Conservation (phyloP, 2,329 filamentous ascomycete species). For the Fusarium abutilonis region DNA sequence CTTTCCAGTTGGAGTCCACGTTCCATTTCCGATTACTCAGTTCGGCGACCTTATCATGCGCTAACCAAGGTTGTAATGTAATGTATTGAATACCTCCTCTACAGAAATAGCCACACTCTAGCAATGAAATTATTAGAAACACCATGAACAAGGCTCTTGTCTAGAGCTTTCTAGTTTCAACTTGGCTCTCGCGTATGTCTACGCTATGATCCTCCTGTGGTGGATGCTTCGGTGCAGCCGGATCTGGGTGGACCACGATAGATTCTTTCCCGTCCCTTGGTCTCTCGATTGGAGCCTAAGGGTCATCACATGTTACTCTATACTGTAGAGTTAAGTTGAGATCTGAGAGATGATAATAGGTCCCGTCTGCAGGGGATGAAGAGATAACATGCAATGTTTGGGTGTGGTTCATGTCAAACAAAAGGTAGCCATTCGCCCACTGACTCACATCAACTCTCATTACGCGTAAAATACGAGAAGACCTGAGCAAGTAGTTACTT, state of each 20-base stretch:
- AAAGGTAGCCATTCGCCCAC: not conserved
- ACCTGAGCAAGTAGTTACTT: not conserved
- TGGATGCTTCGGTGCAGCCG: slow-evolving; percentile 31
- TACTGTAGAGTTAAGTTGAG: slow-evolving; percentile 4
- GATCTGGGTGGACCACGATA: slow-evolving; percentile 24
- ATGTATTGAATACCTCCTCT: not conserved
- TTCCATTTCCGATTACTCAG: not conserved
- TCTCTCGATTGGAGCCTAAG: slow-evolving; percentile 21
- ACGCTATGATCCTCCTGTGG: slow-evolving; percentile 24
- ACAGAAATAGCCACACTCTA: slow-evolving; percentile 13
- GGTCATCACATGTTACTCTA: slow-evolving; percentile 30
- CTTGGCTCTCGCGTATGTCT: slow-evolving; percentile 29
- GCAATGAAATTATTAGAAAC: slow-evolving; percentile 17
- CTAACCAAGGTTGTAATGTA: slow-evolving; percentile 12
- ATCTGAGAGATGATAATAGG: slow-evolving; percentile 12
- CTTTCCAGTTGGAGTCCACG: too few relatives aligned
- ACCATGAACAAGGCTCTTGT: slow-evolving; percentile 4
- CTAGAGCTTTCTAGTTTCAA: slow-evolving; percentile 29
- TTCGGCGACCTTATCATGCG: slow-evolving; percentile 9
- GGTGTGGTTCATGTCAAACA: slow-evolving; percentile 3
- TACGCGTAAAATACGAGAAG: slow-evolving; percentile 33
- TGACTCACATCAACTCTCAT: slow-evolving; percentile 13
- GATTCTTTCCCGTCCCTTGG: slow-evolving; percentile 15
- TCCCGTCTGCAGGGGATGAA: not conserved
- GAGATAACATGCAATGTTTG: slow-evolving; percentile 9